Evolutionary conservation across 2,329 filamentous ascomycete genomes (phyloP).

Genomic region (Alternaria rosae): DNA sequence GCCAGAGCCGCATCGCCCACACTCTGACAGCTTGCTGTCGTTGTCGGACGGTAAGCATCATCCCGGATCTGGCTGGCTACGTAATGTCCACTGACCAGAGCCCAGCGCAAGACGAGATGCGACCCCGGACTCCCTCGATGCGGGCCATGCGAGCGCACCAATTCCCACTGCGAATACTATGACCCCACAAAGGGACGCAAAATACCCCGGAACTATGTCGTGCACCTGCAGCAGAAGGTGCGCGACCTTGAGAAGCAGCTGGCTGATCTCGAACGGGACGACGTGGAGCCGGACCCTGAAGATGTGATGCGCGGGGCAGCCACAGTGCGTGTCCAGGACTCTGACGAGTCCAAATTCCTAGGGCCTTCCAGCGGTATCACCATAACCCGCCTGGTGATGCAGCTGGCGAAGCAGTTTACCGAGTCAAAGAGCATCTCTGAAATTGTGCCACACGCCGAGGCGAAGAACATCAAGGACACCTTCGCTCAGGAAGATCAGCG

Average conservation of each 20-base stretch:
- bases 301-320: constrained; percentile 87
- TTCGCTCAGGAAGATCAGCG: constrained; percentile 70
- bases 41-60: constrained; percentile 72
- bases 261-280: constrained; percentile 76
- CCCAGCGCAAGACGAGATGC: constrained; percentile 91
- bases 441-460: constrained; percentile 78
- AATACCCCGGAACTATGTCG: constrained; percentile 90
- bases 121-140: constrained; percentile 92
- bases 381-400: constrained; percentile 94
- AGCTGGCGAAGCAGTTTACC: constrained; percentile 92
- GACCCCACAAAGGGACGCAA: constrained; percentile 86
- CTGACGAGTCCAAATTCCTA: constrained; percentile 88
- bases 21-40: constrained; percentile 82
- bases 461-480: constrained; percentile 73
- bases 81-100: constrained; percentile 16
- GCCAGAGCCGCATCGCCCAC: constrained; percentile 70
- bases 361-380: constrained; percentile 95
- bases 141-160: constrained; percentile 89
- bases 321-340: constrained; percentile 82
- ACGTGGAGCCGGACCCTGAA: constrained; percentile 74
- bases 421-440: constrained; percentile 91
- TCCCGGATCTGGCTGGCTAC: background rate
- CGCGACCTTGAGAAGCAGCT: constrained; percentile 83
- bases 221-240: constrained; percentile 87
- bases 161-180: constrained; percentile 92